Conservation (phyloP, 2,329 filamentous ascomycete genomes). For the Botrytis byssoidea region DNA sequence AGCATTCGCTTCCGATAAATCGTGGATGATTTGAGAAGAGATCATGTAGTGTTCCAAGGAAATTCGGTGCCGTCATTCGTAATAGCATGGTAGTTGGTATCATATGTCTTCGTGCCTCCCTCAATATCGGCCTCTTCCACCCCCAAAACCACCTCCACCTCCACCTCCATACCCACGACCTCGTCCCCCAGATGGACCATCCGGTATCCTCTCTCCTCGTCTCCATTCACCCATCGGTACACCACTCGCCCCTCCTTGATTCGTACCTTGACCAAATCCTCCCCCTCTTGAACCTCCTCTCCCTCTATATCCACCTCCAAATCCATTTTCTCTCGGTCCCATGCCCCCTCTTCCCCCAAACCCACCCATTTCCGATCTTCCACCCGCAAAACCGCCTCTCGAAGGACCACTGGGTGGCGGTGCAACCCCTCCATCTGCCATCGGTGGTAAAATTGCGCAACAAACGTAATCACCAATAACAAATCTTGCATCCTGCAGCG, state of each 20-base stretch:
- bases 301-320: slow-evolving; percentile 38
- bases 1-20: background rate
- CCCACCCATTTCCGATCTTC: slow-evolving; percentile 40
- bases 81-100: slow-evolving; percentile 25
- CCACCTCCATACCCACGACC: slow-evolving; percentile 49
- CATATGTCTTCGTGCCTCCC: slow-evolving; percentile 19
- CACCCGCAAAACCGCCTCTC: slow-evolving; percentile 40
- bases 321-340: slow-evolving; percentile 41
- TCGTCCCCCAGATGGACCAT: slow-evolving; percentile 45
- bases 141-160: slow-evolving; percentile 47
- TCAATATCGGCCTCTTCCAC: slow-evolving; percentile 43
- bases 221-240: slow-evolving; percentile 61
- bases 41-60: background rate
- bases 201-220: slow-evolving; percentile 61
- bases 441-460: slow-evolving; percentile 75
- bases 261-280: slow-evolving; percentile 44
- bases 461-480: slow-evolving; percentile 87
- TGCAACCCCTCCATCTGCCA: slow-evolving; percentile 71
- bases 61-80: background rate
- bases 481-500: slow-evolving; percentile 73
- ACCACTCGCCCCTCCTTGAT: slow-evolving; percentile 37
- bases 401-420: slow-evolving; percentile 52
- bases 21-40: background rate
- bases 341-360: slow-evolving; percentile 42
- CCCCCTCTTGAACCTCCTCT: slow-evolving; percentile 41